Percentiles rank a stretch among this genome's conserved stretches.
Evolutionary conservation across 305 asterid genomes (phyloP).

Genomic region (Euphrasia arctica): DNA sequence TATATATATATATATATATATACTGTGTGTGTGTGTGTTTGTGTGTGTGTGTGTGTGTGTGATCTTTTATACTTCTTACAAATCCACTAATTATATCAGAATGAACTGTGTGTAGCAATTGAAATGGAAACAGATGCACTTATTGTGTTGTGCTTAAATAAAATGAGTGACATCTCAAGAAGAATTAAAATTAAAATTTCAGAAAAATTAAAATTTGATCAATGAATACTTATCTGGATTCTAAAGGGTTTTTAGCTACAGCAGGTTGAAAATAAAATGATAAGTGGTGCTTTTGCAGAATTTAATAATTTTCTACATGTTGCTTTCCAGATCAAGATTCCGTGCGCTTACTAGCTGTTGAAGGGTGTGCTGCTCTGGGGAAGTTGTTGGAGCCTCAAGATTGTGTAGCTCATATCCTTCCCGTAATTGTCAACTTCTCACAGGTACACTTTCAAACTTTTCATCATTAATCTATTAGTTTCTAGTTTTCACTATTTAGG

Average conservation of each 20-base stretch:
- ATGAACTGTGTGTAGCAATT: background rate
- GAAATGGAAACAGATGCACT: constrained; percentile 5
- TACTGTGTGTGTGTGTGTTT: too few relatives aligned
- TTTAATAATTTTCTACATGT: constrained; percentile 9
- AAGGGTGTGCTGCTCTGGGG: constrained; percentile 94
- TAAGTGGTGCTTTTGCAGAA: constrained; percentile 5
- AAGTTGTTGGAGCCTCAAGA: constrained; percentile 87
- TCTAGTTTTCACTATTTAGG: background rate
- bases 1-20: too few relatives aligned
- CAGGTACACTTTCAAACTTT: constrained; percentile 46
- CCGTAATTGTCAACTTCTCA: constrained; percentile 90
- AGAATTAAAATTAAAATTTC: background rate
- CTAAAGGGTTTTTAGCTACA: constrained; percentile 3
- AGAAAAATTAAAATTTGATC: background rate
- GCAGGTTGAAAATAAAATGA: constrained; percentile 2
- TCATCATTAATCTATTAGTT: background rate
- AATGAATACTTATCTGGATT: constrained; percentile 1
- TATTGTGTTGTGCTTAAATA: background rate
- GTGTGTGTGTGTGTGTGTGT: background rate
- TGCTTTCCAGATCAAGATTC: constrained; percentile 81
- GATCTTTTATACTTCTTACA: background rate
- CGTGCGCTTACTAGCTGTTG: constrained; percentile 88
- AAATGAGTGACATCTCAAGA: background rate
- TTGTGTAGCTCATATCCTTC: constrained; percentile 85
- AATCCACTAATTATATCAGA: constrained; percentile 2